phyloP scores from a whole-genome alignment of 208 protist genomes.

The Trypanosoma brucei region DNA sequence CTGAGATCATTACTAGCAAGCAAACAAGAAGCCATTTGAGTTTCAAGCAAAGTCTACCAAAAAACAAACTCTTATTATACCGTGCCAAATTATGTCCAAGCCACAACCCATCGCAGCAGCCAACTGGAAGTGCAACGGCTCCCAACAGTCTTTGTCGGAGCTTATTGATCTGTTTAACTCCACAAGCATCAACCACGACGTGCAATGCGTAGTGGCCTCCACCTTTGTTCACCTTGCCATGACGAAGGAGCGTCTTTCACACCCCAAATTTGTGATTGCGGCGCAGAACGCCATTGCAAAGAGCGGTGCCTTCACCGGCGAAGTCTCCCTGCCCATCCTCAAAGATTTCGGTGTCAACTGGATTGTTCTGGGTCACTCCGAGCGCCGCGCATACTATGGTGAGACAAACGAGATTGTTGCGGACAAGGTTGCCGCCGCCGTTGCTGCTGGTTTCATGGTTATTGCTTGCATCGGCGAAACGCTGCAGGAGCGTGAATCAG shows the following conservation, averaged over 20 bases:
- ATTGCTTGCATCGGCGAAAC: conserved; percentile 98
- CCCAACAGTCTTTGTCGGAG: conserved; percentile 51
- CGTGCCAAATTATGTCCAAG: conserved; percentile 48
- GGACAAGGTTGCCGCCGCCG: conserved; percentile 86
- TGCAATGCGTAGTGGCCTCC: conserved; percentile 88
- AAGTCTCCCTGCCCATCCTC: conserved; percentile 88
- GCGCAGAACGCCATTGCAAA: conserved; percentile 87
- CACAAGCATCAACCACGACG: conserved; percentile 51
- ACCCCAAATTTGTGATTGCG: conserved; percentile 73
- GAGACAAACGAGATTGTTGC: conserved; percentile 92
- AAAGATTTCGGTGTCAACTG: conserved; percentile 92
- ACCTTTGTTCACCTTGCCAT: conserved; percentile 80
- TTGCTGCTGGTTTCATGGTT: conserved; percentile 87
- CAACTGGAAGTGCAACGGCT: conserved; percentile 96
- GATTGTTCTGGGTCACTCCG: conserved; percentile 97
- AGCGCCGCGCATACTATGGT: conserved; percentile 94
- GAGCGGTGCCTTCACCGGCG: conserved; percentile 88
- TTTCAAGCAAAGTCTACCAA: background rate
- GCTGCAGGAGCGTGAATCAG: conserved; percentile 89
- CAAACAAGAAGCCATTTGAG: conserved; percentile 9
- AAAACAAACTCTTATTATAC: conserved; percentile 14
- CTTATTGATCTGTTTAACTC: conserved; percentile 76
- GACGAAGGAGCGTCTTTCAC: conserved; percentile 50
- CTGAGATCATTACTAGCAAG: background rate
- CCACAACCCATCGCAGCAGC: conserved; percentile 89